A percentile compares a stretch with the other conserved stretches of the same genome.
Conservation (phyloP, 2,329 filamentous ascomycete species). For the Chaetothyriales sp. region DNA sequence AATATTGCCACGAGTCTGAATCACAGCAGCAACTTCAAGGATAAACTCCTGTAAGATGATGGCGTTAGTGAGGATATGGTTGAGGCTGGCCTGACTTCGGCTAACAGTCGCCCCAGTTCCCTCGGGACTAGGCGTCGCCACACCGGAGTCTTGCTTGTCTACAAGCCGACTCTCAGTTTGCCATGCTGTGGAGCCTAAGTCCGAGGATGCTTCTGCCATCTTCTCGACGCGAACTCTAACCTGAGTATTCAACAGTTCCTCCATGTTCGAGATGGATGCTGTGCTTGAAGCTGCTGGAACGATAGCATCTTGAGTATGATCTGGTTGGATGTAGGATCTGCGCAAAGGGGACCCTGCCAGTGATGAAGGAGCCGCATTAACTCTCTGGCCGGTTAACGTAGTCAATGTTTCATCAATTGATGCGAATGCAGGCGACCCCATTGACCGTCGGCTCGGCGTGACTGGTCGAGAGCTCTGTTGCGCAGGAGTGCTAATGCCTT, state of each 20-base stretch:
- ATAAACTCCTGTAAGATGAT: constrained; percentile 68
- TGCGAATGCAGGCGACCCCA: background rate
- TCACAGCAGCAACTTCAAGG: constrained; percentile 57
- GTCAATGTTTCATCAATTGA: background rate
- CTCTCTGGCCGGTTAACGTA: background rate
- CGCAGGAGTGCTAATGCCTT: background rate
- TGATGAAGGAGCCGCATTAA: background rate
- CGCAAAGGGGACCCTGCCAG: background rate
- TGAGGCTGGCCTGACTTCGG: constrained; percentile 47
- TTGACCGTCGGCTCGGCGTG: background rate
- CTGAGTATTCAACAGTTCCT: constrained; percentile 8
- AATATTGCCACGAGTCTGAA: constrained; percentile 58
- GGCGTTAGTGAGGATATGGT: constrained; percentile 64
- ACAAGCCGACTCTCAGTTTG: constrained; percentile 1
- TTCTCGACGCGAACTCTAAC: constrained; percentile 4
- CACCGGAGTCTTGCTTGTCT: constrained; percentile 8
- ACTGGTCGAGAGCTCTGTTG: background rate
- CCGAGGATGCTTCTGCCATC: constrained; percentile 8
- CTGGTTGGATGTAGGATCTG: background rate
- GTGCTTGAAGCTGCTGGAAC: background rate
- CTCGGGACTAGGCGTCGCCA: constrained; percentile 7
- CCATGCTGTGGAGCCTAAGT: constrained; percentile 6
- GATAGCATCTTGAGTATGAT: background rate
- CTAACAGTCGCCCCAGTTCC: background rate
- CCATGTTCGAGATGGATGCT: background rate